Evolutionary conservation across 1,284 basidiomycete genomes (phyloP).

Genomic region (Irpex sp.): DNA sequence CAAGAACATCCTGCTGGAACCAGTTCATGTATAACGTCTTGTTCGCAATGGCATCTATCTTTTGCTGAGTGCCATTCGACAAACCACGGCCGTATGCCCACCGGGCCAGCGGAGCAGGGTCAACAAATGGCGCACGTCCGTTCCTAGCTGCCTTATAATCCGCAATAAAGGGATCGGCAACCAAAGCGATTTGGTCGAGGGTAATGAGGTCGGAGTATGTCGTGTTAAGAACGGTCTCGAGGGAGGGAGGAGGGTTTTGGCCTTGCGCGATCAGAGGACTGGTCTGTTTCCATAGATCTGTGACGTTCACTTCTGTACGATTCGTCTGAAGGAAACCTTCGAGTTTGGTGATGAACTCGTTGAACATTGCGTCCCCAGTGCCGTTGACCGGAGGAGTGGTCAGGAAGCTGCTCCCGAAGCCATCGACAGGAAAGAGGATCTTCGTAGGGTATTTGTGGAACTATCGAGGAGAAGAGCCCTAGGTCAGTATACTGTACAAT

Average conservation of each 20-base stretch:
- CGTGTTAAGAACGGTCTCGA: constrained; percentile 26
- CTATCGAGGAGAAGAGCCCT: too few relatives aligned
- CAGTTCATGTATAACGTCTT: constrained; percentile 35
- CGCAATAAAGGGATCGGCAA: constrained; percentile 35
- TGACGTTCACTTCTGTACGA: constrained; percentile 29
- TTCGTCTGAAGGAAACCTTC: constrained; percentile 31
- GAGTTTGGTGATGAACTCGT: constrained; percentile 32
- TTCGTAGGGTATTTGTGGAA: constrained; percentile 27
- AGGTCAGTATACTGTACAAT: too few relatives aligned
- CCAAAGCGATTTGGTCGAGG: constrained; percentile 33
- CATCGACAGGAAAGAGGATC: constrained; percentile 32
- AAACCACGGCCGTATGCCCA: constrained; percentile 31
- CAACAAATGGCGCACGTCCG: constrained; percentile 36
- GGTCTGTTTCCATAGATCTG: constrained; percentile 29
- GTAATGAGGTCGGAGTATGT: constrained; percentile 34
- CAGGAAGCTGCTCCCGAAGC: constrained; percentile 28
- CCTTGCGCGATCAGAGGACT: constrained; percentile 23
- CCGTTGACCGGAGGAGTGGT: constrained; percentile 21
- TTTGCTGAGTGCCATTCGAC: constrained; percentile 18
- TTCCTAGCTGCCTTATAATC: constrained; percentile 33
- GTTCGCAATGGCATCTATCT: constrained; percentile 22
- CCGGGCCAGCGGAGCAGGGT: constrained; percentile 33
- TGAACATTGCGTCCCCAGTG: constrained; percentile 28
- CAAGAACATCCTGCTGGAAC: constrained; percentile 29
- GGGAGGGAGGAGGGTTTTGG: constrained; percentile 18